Conservation (phyloP, 352 stramenopile genomes). For the Pythium biforme region DNA sequence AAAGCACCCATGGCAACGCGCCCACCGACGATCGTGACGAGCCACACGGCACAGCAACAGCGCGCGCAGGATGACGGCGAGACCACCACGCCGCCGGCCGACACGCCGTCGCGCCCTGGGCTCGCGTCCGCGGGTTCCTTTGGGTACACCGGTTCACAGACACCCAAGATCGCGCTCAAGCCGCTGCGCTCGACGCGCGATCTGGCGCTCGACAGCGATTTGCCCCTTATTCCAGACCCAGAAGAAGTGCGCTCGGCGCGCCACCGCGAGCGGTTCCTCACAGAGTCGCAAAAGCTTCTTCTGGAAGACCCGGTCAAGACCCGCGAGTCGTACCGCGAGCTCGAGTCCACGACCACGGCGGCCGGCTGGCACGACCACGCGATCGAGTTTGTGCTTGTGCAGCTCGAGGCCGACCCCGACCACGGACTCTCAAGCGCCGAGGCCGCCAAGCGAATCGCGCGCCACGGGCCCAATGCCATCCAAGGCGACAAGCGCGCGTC, state of each 20-base stretch:
- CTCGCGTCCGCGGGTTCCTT: constrained; percentile 15
- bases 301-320: constrained; percentile 35
- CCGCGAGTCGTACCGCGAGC: constrained; percentile 34
- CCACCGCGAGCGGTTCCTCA: constrained; percentile 37
- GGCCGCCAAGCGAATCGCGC: constrained; percentile 17
- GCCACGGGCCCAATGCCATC: constrained; percentile 30
- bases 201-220: background rate
- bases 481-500: constrained; percentile 25
- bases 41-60: background rate
- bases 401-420: constrained; percentile 31
- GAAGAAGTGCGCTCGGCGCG: constrained; percentile 10
- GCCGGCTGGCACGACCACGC: constrained; percentile 32
- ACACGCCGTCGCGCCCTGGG: constrained; percentile 7
- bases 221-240: background rate
- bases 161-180: constrained; percentile 20
- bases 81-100: constrained; percentile 6
- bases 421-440: constrained; percentile 22
- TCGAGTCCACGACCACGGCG: constrained; percentile 32
- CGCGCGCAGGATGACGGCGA: constrained; percentile 1
- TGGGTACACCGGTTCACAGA: constrained; percentile 26
- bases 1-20: constrained; percentile 29
- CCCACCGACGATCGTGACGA: constrained; percentile 26
- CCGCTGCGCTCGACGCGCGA: constrained; percentile 18
- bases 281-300: constrained; percentile 37
- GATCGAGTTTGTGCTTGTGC: constrained; percentile 29